Conservation (phyloP, 768 basidiomycete genomes). For the Mycena kentingensis region DNA sequence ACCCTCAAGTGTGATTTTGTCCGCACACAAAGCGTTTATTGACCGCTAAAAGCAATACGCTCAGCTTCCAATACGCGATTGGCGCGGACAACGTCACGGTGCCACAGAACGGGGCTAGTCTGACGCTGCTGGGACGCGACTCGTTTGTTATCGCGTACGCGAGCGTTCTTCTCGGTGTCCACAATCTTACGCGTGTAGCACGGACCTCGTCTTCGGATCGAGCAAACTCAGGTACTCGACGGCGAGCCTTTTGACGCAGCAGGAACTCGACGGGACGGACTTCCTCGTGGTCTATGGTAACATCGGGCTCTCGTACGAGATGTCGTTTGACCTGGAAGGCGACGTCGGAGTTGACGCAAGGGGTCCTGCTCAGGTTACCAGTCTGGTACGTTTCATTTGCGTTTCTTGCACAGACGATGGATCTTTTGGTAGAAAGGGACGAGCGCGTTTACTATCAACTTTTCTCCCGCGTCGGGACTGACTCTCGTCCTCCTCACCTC, state of each 20-base stretch:
- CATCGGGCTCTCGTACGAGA: conserved; percentile 36
- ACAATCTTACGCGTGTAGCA: conserved; percentile 23
- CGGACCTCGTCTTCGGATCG: conserved; percentile 55
- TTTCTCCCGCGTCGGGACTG: background rate
- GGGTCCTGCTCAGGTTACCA: conserved; percentile 8
- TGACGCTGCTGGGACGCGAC: conserved; percentile 52
- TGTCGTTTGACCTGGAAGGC: conserved; percentile 36
- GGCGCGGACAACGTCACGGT: conserved; percentile 33
- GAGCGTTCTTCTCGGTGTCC: background rate
- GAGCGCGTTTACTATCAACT: conserved; percentile 8
- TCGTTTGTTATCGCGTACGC: conserved; percentile 49
- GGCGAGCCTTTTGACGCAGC: conserved; percentile 51
- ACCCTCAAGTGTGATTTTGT: conserved; percentile 39
- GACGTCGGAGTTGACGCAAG: background rate
- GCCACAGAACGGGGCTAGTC: conserved; percentile 35
- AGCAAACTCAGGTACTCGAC: conserved; percentile 55
- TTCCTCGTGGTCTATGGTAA: conserved; percentile 46
- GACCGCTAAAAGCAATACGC: conserved; percentile 4
- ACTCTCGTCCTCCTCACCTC: conserved; percentile 12
- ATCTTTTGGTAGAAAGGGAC: background rate
- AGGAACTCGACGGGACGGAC: conserved; percentile 41
- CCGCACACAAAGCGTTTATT: background rate
- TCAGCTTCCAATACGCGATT: conserved; percentile 11
- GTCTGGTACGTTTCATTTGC: background rate
- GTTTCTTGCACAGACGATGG: background rate